phyloP scores from a whole-genome alignment of 108 stramenopile species.

The Hondaea fermentalgiana region DNA sequence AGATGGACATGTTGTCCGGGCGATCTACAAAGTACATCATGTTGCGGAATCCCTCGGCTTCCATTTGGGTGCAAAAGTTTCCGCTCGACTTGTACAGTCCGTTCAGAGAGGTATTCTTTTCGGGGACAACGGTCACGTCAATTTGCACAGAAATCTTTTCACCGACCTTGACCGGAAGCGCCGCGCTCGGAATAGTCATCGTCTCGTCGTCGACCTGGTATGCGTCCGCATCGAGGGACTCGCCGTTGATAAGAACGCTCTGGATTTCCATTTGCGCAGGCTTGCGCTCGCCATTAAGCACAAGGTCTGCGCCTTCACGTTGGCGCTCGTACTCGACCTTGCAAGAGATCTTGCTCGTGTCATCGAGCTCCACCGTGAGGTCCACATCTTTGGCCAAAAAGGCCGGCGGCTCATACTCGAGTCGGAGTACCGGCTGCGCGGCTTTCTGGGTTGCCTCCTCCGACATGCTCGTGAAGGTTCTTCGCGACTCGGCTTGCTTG shows the following conservation, averaged over 20 bases:
- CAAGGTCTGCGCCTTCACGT: constrained; percentile 40
- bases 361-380: constrained; percentile 27
- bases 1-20: constrained; percentile 88
- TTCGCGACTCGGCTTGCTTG: too few relatives aligned
- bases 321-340: not conserved
- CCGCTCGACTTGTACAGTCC: constrained; percentile 77
- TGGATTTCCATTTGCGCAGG: constrained; percentile 44
- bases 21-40: constrained; percentile 88
- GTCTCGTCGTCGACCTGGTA: constrained; percentile 43
- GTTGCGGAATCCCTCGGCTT: constrained; percentile 66
- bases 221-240: constrained; percentile 43
- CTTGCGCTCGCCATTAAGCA: constrained; percentile 73
- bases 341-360: constrained; percentile 22
- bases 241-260: constrained; percentile 22
- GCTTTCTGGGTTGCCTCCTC: too few relatives aligned
- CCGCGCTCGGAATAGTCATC: not conserved
- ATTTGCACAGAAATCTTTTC: constrained; percentile 42
- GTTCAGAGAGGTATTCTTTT: constrained; percentile 74
- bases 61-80: constrained; percentile 88
- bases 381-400: constrained; percentile 31
- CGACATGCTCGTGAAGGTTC: too few relatives aligned
- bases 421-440: constrained; percentile 29
- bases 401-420: constrained; percentile 36
- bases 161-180: not conserved
- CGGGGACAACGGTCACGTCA: constrained; percentile 62